phyloP scores from a whole-genome alignment of 495 filamentous ascomycete genomes.

The Cercophora scortea region DNA sequence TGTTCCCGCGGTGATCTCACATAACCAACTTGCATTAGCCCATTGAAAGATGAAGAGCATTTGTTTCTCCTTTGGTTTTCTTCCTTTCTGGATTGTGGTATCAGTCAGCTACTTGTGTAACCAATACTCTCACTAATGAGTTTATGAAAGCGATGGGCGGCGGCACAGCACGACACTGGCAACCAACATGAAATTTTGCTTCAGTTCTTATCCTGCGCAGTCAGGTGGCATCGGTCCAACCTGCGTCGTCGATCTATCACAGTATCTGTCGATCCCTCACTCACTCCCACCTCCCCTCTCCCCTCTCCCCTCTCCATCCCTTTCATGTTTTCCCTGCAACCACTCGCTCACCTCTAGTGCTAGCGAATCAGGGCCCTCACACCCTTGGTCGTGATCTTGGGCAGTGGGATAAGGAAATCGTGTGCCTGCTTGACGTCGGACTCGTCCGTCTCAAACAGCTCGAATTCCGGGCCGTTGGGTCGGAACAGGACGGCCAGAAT shows the following conservation, averaged over 20 bases:
- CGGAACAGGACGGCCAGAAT: conserved; percentile 25
- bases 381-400: conserved; percentile 25
- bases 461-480: conserved; percentile 14
- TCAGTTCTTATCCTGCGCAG: neutral
- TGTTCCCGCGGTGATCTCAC: neutral
- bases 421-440: conserved; percentile 24
- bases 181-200: neutral
- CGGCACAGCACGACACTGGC: no score
- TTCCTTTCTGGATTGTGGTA: no score
- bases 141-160: neutral
- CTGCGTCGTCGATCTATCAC: neutral
- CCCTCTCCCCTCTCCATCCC: no score
- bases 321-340: no score
- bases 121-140: neutral
- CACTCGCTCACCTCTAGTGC: neutral
- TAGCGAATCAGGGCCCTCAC: conserved; percentile 19
- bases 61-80: no score
- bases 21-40: neutral
- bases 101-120: no score
- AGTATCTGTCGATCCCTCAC: no score
- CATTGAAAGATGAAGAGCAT: no score
- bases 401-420: conserved; percentile 20
- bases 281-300: no score
- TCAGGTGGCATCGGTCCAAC: neutral
- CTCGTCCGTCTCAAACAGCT: conserved; percentile 24